These are phyloP conservation scores for Eucalyptus leucophloia DNA, from an alignment of 345 rosid genomes.

Conservation along the genomic window DNA sequence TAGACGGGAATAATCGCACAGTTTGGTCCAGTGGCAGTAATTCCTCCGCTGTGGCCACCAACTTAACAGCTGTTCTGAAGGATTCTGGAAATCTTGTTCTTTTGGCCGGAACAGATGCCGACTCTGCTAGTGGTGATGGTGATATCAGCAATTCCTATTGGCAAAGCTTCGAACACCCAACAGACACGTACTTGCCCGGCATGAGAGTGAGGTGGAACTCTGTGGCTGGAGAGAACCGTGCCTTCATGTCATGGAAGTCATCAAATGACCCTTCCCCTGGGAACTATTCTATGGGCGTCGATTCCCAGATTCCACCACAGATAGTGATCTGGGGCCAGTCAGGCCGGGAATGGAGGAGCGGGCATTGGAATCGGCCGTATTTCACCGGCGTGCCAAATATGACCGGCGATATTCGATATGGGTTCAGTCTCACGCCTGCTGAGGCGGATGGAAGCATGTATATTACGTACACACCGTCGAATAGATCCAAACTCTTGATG, in stretches of 20 bases:
- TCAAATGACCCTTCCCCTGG: background rate
- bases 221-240: background rate
- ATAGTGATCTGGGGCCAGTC: background rate
- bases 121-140: background rate
- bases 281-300: background rate
- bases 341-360: background rate
- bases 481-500: background rate
- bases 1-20: slow-evolving; percentile 12
- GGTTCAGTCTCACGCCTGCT: fast-evolving
- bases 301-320: fast-evolving
- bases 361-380: fast-evolving
- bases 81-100: slow-evolving; percentile 18
- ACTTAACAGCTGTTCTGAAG: slow-evolving; percentile 9
- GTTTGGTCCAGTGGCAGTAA: slow-evolving; percentile 49
- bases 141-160: background rate
- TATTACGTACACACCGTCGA: background rate
- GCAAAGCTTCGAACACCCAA: background rate
- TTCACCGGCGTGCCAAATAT: background rate
- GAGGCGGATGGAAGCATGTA: background rate
- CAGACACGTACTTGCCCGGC: background rate
- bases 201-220: background rate
- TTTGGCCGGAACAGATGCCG: background rate
- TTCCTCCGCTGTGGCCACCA: slow-evolving; percentile 6
- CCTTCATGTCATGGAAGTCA: background rate
- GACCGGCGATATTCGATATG: fast-evolving